Evolutionary conservation across 108 stramenopile species (phyloP).

Genomic region (Thalassiosira profunda): DNA sequence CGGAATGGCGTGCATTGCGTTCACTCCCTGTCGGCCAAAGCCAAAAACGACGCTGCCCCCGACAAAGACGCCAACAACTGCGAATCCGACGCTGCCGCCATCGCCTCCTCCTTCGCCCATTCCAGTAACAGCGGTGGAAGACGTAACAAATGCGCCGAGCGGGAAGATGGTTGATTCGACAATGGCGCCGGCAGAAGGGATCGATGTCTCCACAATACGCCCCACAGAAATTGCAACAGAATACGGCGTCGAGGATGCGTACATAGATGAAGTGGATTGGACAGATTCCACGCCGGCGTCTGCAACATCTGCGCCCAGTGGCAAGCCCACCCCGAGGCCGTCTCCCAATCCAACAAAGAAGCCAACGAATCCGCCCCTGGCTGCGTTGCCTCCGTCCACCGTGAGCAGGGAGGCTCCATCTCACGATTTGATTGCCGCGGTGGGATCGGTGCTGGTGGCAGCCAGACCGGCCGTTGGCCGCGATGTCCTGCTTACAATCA

Average conservation of each 20-base stretch:
- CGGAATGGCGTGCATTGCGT: conserved; percentile 22
- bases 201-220: not conserved
- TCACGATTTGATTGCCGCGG: conserved; percentile 8
- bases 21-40: conserved; percentile 33
- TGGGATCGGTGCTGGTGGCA: conserved; percentile 25
- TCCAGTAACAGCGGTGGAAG: not conserved
- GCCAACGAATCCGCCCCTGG: not conserved
- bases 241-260: too few species aligned
- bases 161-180: not conserved
- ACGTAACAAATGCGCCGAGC: not conserved
- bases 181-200: too few species aligned
- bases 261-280: not conserved
- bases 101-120: not conserved
- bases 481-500: conserved; percentile 24
- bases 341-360: not conserved
- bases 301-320: not conserved
- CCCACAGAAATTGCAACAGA: not conserved
- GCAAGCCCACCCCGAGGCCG: conserved; percentile 14
- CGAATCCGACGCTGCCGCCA: not conserved
- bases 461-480: conserved; percentile 11
- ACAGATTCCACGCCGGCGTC: not conserved
- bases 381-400: not conserved
- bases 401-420: conserved; percentile 17
- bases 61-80: not conserved
- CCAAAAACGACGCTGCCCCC: not conserved